Percentiles rank a stretch among this genome's conserved stretches.
These are phyloP conservation scores for Phytopythium delawarense DNA, from an alignment of 352 stramenopile species.

Conservation along the genomic window DNA sequence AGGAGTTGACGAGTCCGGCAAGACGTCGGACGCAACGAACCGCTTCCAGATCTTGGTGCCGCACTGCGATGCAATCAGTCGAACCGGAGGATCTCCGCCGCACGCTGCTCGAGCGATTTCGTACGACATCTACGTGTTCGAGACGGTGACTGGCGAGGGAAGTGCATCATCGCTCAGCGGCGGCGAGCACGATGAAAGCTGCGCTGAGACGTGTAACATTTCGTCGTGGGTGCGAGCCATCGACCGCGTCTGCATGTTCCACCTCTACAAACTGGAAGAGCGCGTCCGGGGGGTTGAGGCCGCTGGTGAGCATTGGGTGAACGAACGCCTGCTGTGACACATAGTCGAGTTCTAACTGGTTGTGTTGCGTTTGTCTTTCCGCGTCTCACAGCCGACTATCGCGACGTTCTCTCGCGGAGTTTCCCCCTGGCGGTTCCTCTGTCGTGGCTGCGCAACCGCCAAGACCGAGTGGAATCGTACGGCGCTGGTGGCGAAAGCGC, in stretches of 20 bases:
- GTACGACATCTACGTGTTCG: constrained; percentile 39
- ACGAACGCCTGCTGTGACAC: neutral
- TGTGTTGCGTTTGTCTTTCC: neutral
- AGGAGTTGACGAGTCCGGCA: constrained; percentile 1
- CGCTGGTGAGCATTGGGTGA: constrained; percentile 12
- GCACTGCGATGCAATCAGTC: constrained; percentile 2
- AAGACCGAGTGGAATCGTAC: constrained; percentile 31
- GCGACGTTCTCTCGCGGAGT: constrained; percentile 28
- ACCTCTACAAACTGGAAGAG: constrained; percentile 42
- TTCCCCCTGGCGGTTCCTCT: constrained; percentile 57
- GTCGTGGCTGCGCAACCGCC: constrained; percentile 54
- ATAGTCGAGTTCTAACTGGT: constrained; percentile 1
- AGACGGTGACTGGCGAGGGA: constrained; percentile 11
- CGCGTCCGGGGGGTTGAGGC: constrained; percentile 23
- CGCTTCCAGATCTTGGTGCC: constrained; percentile 44
- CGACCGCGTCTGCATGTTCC: constrained; percentile 38
- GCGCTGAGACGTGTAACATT: constrained; percentile 6
- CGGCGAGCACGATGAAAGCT: constrained; percentile 7
- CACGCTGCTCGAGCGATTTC: constrained; percentile 7
- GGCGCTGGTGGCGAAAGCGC: constrained; percentile 2
- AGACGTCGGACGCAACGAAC: constrained; percentile 5
- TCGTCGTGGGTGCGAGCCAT: constrained; percentile 32
- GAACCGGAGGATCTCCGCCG: neutral
- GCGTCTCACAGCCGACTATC: constrained; percentile 25
- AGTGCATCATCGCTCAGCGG: constrained; percentile 6